Evolutionary conservation across 1,139 yeast species (phyloP).

Genomic region (Kurtzmaniella quercitrusa): DNA sequence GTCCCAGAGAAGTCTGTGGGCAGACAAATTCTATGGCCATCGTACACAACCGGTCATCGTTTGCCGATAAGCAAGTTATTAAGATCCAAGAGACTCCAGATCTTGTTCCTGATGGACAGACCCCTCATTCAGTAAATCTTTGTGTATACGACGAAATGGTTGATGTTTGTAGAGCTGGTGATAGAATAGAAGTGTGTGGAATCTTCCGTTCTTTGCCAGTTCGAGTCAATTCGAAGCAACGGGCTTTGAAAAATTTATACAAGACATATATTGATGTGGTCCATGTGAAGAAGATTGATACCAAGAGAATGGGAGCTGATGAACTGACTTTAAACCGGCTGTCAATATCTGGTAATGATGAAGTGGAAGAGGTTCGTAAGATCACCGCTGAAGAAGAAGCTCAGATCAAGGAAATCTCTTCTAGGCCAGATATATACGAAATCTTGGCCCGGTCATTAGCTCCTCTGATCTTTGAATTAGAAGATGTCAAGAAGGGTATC

Average conservation of each 20-base stretch:
- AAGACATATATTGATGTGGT: constrained; percentile 94
- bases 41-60: constrained; percentile 85
- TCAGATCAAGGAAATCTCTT: constrained; percentile 56
- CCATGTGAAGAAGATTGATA: constrained; percentile 83
- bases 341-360: constrained; percentile 17
- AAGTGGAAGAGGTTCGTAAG: constrained; percentile 71
- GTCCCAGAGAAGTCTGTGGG: constrained; percentile 88
- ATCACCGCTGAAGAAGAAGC: constrained; percentile 66
- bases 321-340: constrained; percentile 48
- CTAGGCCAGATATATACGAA: constrained; percentile 78
- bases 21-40: constrained; percentile 85
- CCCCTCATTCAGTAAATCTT: constrained; percentile 92
- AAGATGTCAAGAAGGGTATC: constrained; percentile 94
- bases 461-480: constrained; percentile 93
- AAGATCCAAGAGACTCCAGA: constrained; percentile 97
- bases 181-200: constrained; percentile 92
- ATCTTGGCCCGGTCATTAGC: constrained; percentile 89
- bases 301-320: constrained; percentile 77
- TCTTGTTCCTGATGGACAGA: constrained; percentile 97
- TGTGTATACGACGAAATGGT: constrained; percentile 96
- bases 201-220: constrained; percentile 92
- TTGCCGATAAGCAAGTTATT: constrained; percentile 92
- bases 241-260: constrained; percentile 78
- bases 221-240: constrained; percentile 77
- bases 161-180: constrained; percentile 95